phyloP scores from a whole-genome alignment of 1,284 basidiomycete species.

The Peniophora sp. region DNA sequence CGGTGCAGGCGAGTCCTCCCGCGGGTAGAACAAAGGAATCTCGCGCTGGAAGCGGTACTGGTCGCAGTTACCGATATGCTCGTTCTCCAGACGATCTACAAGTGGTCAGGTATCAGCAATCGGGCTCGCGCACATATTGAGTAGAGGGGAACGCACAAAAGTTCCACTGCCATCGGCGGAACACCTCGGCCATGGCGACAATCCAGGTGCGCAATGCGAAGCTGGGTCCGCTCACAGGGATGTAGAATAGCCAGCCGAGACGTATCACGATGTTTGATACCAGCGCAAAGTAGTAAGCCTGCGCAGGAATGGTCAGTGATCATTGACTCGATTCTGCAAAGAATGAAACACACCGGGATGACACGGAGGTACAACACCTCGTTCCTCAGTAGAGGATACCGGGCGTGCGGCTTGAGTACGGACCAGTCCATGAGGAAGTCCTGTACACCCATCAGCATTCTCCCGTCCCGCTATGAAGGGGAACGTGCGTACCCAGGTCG shows the following conservation, averaged over 20 bases:
- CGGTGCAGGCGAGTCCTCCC: not conserved
- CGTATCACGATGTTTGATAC: slow-evolving; percentile 71
- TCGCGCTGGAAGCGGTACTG: slow-evolving; percentile 76
- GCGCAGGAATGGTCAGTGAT: not conserved
- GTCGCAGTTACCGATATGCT: slow-evolving; percentile 80
- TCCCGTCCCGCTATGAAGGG: not conserved
- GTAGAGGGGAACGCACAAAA: slow-evolving; percentile 69
- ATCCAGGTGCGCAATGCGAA: slow-evolving; percentile 60
- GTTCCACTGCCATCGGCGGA: slow-evolving; percentile 87
- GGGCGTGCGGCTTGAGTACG: slow-evolving; percentile 52
- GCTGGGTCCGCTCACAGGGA: slow-evolving; percentile 46
- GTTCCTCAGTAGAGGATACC: slow-evolving; percentile 59
- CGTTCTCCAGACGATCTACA: slow-evolving; percentile 75
- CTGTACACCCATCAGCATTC: slow-evolving; percentile 27
- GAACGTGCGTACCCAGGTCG: slow-evolving; percentile 58
- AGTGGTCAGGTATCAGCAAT: not conserved
- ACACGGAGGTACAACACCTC: slow-evolving; percentile 67
- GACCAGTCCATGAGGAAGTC: slow-evolving; percentile 83
- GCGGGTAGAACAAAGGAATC: slow-evolving; percentile 42
- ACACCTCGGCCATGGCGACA: slow-evolving; percentile 67
- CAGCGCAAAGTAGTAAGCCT: slow-evolving; percentile 73
- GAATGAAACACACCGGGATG: slow-evolving; percentile 40
- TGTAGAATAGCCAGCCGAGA: slow-evolving; percentile 79
- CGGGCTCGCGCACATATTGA: not conserved
- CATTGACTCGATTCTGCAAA: not conserved